These are phyloP conservation scores for Turritis glabra DNA, from an alignment of 345 rosid species.

Conservation along the genomic window DNA sequence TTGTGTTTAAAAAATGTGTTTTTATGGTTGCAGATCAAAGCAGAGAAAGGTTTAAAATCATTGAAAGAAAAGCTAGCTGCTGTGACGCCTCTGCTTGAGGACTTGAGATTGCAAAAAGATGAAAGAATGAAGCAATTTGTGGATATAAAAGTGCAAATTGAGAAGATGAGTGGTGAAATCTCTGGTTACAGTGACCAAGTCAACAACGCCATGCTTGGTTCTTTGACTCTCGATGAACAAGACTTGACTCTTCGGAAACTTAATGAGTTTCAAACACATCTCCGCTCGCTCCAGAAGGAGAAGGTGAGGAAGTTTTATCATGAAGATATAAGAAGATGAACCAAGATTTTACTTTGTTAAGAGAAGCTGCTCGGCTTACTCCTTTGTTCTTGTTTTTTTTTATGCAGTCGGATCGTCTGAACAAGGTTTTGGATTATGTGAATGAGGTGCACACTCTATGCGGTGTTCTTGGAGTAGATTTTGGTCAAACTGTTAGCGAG, in stretches of 20 bases:
- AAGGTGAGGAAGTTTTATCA: slow-evolving; percentile 49
- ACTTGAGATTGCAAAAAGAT: slow-evolving; percentile 67
- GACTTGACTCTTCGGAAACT: slow-evolving; percentile 84
- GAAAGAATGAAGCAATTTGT: slow-evolving; percentile 77
- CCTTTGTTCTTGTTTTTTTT: slow-evolving; percentile 17
- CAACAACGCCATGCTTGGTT: slow-evolving; percentile 34
- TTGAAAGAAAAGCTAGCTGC: slow-evolving; percentile 78
- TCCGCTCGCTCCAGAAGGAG: slow-evolving; percentile 78
- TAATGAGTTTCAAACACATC: slow-evolving; percentile 72
- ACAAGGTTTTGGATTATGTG: slow-evolving; percentile 72
- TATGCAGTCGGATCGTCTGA: slow-evolving; percentile 84
- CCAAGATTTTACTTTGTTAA: not conserved
- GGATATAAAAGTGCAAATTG: slow-evolving; percentile 71
- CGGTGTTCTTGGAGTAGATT: slow-evolving; percentile 84
- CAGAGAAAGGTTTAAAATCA: slow-evolving; percentile 56
- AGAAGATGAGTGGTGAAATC: slow-evolving; percentile 79
- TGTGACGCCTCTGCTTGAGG: slow-evolving; percentile 74
- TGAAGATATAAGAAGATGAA: not conserved
- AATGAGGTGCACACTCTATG: slow-evolving; percentile 87
- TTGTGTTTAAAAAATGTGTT: not conserved
- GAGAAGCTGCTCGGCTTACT: slow-evolving; percentile 15
- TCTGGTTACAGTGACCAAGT: slow-evolving; percentile 56
- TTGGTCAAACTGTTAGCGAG: slow-evolving; percentile 75
- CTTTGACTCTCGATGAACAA: slow-evolving; percentile 70
- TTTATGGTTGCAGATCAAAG: slow-evolving; percentile 48